Conservation (phyloP, 345 rosid genomes). For the Citrus cavaleriei region DNA sequence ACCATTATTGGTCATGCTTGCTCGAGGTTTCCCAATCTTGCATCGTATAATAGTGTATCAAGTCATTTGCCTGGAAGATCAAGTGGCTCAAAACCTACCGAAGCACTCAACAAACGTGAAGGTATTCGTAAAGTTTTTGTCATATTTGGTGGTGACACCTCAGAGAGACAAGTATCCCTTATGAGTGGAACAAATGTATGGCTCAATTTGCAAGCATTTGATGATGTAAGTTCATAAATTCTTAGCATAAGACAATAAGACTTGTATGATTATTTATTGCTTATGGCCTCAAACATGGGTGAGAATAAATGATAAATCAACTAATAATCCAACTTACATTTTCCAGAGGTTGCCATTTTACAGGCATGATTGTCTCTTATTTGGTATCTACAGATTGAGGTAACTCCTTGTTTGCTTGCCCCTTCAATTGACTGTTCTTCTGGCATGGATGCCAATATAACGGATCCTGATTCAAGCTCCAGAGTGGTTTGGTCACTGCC, state of each 20-base stretch:
- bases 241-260: not conserved
- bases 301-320: not conserved
- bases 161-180: slow-evolving; percentile 97
- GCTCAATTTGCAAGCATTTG: slow-evolving; percentile 82
- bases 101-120: slow-evolving; percentile 27
- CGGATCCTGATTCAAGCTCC: slow-evolving; percentile 38
- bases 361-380: slow-evolving; percentile 16
- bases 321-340: not conserved
- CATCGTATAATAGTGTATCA: slow-evolving; percentile 34
- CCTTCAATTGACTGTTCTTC: slow-evolving; percentile 37
- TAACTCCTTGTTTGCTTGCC: slow-evolving; percentile 83
- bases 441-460: slow-evolving; percentile 22
- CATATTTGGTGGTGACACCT: slow-evolving; percentile 87
- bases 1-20: slow-evolving; percentile 70
- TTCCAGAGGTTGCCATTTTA: not conserved
- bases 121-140: slow-evolving; percentile 59
- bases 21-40: slow-evolving; percentile 72
- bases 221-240: slow-evolving; percentile 56
- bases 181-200: slow-evolving; percentile 96
- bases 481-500: slow-evolving; percentile 74
- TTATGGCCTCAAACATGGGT: not conserved
- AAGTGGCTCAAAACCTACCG: slow-evolving; percentile 20
- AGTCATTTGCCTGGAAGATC: slow-evolving; percentile 34
- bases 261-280: slow-evolving; percentile 3
- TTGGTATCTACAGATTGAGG: slow-evolving; percentile 68